phyloP scores from a whole-genome alignment of 2,329 filamentous ascomycete genomes.

The Fusarium solani-melongenae region DNA sequence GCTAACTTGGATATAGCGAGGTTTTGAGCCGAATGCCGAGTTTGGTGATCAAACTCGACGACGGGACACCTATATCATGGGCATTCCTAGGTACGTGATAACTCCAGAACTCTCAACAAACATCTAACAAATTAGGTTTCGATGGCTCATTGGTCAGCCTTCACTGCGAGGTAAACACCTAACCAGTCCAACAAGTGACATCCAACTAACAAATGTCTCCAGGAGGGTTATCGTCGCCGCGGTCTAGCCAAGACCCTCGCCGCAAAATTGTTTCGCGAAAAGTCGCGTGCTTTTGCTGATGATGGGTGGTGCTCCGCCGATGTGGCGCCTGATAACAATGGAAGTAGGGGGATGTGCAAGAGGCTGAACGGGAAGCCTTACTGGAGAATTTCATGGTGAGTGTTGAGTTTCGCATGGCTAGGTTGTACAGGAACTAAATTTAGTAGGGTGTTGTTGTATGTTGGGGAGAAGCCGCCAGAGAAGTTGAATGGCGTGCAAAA shows the following conservation, averaged over 20 bases:
- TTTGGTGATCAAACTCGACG: slow-evolving; percentile 56
- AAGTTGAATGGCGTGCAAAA: slow-evolving; percentile 4
- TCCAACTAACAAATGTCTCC: neutral
- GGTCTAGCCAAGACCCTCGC: slow-evolving; percentile 73
- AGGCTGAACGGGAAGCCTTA: slow-evolving; percentile 66
- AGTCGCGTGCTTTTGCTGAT: slow-evolving; percentile 55
- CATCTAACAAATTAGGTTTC: slow-evolving; percentile 51
- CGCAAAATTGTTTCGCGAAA: slow-evolving; percentile 66
- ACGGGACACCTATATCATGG: slow-evolving; percentile 70
- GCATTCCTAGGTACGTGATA: slow-evolving; percentile 62
- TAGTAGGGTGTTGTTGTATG: slow-evolving; percentile 34
- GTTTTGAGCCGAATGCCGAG: slow-evolving; percentile 59
- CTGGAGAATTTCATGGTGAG: slow-evolving; percentile 71
- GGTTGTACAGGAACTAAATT: neutral
- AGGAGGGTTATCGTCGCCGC: slow-evolving; percentile 66
- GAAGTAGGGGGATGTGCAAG: slow-evolving; percentile 71
- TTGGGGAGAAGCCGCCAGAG: slow-evolving; percentile 17
- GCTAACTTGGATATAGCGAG: slow-evolving; percentile 43
- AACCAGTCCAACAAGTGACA: accelerated
- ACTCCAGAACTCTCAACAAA: neutral
- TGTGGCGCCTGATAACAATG: slow-evolving; percentile 69
- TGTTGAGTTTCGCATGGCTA: neutral
- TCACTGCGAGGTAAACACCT: slow-evolving; percentile 63
- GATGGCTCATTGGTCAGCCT: slow-evolving; percentile 72
- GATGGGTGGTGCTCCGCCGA: slow-evolving; percentile 71